These are phyloP conservation scores for Cutaneotrichosporon spelunceum DNA, from an alignment of 1,284 basidiomycete species.

Conservation along the genomic window DNA sequence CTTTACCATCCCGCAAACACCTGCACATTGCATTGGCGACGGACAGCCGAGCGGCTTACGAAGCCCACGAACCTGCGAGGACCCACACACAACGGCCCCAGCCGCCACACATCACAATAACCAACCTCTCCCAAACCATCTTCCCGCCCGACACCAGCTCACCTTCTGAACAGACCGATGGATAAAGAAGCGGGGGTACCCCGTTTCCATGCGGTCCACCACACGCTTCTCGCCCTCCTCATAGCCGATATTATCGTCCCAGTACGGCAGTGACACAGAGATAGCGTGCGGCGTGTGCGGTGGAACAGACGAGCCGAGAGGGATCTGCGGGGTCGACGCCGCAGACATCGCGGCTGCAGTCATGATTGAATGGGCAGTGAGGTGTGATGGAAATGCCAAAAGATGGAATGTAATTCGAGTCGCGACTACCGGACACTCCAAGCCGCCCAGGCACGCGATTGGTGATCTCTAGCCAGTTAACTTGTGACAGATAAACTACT, in stretches of 20 bases:
- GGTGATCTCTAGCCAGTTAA: no score
- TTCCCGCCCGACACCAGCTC: conserved; percentile 29
- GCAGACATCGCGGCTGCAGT: conserved; percentile 1
- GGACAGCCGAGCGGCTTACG: no score
- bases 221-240: conserved; percentile 88
- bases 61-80: not conserved
- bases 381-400: not conserved
- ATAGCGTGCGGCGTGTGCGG: conserved; percentile 73
- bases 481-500: no score
- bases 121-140: not conserved
- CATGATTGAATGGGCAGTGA: conserved; percentile 21
- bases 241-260: conserved; percentile 90
- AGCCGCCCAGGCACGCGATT: no score
- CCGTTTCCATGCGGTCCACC: conserved; percentile 75
- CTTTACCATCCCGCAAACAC: no score
- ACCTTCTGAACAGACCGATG: conserved; percentile 85
- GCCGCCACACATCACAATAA: not conserved
- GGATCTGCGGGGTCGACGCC: conserved; percentile 31
- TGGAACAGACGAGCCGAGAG: conserved; percentile 53
- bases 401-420: not conserved
- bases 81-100: not conserved
- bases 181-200: conserved; percentile 98
- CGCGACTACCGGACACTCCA: not conserved
- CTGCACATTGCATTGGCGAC: no score
- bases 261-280: conserved; percentile 92